phyloP scores from a whole-genome alignment of 768 basidiomycete genomes.

The Collybia sp. region DNA sequence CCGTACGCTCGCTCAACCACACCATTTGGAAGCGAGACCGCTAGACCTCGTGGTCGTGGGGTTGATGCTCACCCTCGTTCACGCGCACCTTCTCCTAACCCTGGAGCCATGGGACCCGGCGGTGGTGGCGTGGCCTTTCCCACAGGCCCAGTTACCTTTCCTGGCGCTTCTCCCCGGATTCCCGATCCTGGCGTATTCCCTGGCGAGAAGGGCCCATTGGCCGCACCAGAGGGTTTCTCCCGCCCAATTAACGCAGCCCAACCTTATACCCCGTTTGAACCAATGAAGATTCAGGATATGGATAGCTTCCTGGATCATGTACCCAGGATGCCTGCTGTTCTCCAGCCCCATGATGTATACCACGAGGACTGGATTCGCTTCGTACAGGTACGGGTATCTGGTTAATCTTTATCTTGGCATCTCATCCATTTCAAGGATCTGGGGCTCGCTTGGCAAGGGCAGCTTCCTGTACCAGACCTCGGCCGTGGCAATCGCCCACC shows the following conservation, averaged over 20 bases:
- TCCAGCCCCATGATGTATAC: conserved; percentile 73
- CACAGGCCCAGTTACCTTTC: conserved; percentile 10
- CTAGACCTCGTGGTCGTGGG: conserved; percentile 49
- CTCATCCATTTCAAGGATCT: conserved; percentile 49
- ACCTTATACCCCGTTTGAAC: conserved; percentile 64
- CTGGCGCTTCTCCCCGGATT: conserved; percentile 27
- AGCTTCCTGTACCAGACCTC: conserved; percentile 57
- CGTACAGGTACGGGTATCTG: conserved; percentile 52
- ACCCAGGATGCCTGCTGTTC: conserved; percentile 68
- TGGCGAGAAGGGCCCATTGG: conserved; percentile 38
- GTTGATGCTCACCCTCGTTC: conserved; percentile 46
- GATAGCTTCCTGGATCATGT: conserved; percentile 63
- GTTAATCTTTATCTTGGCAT: not conserved
- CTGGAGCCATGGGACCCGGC: conserved; percentile 22
- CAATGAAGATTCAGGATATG: conserved; percentile 74
- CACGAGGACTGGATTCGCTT: conserved; percentile 78
- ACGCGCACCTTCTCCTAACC: conserved; percentile 52
- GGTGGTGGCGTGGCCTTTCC: conserved; percentile 12
- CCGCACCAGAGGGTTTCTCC: conserved; percentile 68
- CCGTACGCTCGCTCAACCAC: conserved; percentile 38
- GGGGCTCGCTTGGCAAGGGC: conserved; percentile 71
- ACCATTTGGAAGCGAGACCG: conserved; percentile 28
- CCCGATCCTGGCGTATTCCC: conserved; percentile 19
- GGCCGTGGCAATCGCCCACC: conserved; percentile 42
- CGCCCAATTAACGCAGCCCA: conserved; percentile 66